These are phyloP conservation scores for Aeschynomene evenia DNA, from an alignment of 306 rosid species.

Conservation along the genomic window DNA sequence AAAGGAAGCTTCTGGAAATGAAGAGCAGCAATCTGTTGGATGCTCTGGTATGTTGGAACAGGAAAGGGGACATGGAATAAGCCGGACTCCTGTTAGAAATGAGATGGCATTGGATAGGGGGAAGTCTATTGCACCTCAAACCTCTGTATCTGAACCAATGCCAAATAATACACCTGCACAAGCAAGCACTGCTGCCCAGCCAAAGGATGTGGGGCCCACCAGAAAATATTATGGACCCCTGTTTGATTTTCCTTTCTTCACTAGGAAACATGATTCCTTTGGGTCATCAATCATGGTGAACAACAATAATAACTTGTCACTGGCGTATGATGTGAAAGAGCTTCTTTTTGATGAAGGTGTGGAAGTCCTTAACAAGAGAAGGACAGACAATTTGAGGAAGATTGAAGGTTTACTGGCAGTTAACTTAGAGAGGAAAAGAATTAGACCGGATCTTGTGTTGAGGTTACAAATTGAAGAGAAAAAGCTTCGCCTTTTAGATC, in stretches of 20 bases:
- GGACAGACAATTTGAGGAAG: conserved; percentile 76
- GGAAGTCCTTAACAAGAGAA: conserved; percentile 73
- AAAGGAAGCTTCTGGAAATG: conserved; percentile 74
- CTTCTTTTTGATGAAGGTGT: conserved; percentile 87
- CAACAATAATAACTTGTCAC: conserved; percentile 63
- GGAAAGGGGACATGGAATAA: conserved; percentile 55
- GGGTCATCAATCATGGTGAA: conserved; percentile 76
- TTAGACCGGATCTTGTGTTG: conserved; percentile 92
- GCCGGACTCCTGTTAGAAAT: conserved; percentile 52
- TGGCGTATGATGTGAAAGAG: conserved; percentile 90
- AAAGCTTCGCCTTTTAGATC: conserved; percentile 82
- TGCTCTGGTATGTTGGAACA: conserved; percentile 58
- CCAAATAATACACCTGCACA: conserved; percentile 66
- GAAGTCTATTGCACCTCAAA: conserved; percentile 66
- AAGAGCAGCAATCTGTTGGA: conserved; percentile 55
- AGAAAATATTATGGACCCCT: conserved; percentile 96
- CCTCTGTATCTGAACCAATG: conserved; percentile 51
- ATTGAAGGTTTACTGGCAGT: conserved; percentile 86
- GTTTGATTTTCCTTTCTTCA: conserved; percentile 96
- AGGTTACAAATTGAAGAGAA: conserved; percentile 93
- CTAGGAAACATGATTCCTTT: conserved; percentile 86
- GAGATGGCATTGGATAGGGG: conserved; percentile 72
- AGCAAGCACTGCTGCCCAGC: conserved; percentile 48
- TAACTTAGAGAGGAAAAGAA: conserved; percentile 89
- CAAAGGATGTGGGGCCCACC: conserved; percentile 63